A percentile compares a stretch with the other conserved stretches of the same genome.
Evolutionary conservation across 257 asterid species (phyloP).

Genomic region (Prunella vulgaris): DNA sequence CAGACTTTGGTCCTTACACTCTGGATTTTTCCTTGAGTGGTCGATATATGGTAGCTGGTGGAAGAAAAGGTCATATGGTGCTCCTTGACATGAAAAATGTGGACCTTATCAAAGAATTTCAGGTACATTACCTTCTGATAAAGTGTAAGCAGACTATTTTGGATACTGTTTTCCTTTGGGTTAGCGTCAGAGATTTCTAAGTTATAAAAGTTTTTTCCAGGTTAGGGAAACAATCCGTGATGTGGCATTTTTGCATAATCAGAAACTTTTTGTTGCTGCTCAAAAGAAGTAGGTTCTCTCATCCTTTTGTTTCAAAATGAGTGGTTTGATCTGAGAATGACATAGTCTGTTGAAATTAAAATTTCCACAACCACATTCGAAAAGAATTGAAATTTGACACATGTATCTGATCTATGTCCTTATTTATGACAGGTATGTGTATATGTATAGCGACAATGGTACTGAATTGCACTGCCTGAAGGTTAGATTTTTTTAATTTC

Average conservation of each 20-base stretch:
- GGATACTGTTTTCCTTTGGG: not conserved
- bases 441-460: constrained; percentile 72
- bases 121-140: constrained; percentile 40
- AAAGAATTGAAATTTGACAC: not conserved
- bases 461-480: constrained; percentile 87
- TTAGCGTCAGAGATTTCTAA: constrained; percentile 4
- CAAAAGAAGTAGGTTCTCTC: constrained; percentile 73
- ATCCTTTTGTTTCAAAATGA: not conserved
- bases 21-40: constrained; percentile 77
- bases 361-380: not conserved
- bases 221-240: constrained; percentile 89
- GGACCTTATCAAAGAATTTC: constrained; percentile 68
- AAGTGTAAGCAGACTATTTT: not conserved
- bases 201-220: constrained; percentile 32
- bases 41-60: constrained; percentile 80
- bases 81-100: constrained; percentile 74
- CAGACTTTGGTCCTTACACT: constrained; percentile 92
- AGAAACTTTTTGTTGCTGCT: constrained; percentile 85
- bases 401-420: constrained; percentile 17
- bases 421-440: constrained; percentile 65
- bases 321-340: not conserved
- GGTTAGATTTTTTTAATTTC: constrained; percentile 48
- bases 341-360: not conserved
- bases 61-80: constrained; percentile 88
- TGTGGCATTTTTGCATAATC: constrained; percentile 84